These are phyloP conservation scores for Zalaria sp. DNA, from an alignment of 2,329 filamentous ascomycete genomes.

Conservation along the genomic window DNA sequence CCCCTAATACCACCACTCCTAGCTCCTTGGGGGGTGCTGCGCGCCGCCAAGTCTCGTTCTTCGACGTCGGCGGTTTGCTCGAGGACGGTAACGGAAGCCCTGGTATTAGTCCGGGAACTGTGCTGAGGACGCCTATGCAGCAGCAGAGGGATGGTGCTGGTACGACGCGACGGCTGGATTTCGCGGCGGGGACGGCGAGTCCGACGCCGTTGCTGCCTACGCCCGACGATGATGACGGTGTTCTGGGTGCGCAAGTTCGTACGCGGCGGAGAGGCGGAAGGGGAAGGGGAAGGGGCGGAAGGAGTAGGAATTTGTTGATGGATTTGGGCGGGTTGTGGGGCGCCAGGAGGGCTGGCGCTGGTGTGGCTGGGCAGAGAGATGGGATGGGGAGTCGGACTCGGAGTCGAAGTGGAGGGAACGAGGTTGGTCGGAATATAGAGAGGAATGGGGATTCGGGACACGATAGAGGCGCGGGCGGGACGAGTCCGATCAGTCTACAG, in stretches of 20 bases:
- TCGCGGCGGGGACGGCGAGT: background rate
- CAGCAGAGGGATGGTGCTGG: too few relatives aligned
- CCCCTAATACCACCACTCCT: too few relatives aligned
- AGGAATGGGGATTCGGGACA: background rate
- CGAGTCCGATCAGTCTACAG: constrained; percentile 15
- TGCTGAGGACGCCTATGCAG: constrained; percentile 9
- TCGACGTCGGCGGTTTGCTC: constrained; percentile 69
- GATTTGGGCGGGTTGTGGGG: background rate
- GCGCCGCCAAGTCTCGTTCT: constrained; percentile 50
- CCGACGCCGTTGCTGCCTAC: background rate
- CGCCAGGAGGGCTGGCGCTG: background rate
- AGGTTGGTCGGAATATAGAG: too few relatives aligned
- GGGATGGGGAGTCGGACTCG: too few relatives aligned
- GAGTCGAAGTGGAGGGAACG: too few relatives aligned
- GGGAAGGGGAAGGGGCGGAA: too few relatives aligned
- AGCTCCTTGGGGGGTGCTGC: too few relatives aligned
- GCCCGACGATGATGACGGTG: too few relatives aligned
- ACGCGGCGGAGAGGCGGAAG: too few relatives aligned
- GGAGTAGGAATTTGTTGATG: background rate
- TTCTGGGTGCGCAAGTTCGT: too few relatives aligned
- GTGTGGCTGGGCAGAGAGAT: background rate
- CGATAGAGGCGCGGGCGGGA: constrained; percentile 11
- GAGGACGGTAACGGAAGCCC: constrained; percentile 31
- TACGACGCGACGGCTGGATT: background rate
- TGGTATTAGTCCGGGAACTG: background rate